phyloP scores from a whole-genome alignment of 768 basidiomycete genomes.

The Agaricus subrufescens region DNA sequence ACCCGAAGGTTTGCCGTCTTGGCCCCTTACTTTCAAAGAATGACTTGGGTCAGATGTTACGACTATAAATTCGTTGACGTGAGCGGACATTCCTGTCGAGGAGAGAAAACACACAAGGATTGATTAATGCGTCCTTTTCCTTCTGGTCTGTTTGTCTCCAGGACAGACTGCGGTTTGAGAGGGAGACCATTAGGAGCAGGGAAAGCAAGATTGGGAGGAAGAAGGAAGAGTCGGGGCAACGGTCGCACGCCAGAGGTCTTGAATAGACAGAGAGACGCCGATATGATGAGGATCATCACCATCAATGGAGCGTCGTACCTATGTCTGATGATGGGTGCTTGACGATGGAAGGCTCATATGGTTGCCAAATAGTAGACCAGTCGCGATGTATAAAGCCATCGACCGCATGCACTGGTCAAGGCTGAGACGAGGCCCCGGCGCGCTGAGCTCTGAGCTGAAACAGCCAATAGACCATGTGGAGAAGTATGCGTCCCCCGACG shows the following conservation, averaged over 20 bases:
- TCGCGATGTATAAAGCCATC: too few relatives aligned
- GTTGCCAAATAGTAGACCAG: too few relatives aligned
- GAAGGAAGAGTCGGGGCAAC: background rate
- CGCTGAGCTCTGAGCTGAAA: too few relatives aligned
- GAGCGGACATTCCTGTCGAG: background rate
- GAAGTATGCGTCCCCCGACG: too few relatives aligned
- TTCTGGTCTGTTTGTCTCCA: constrained; percentile 6
- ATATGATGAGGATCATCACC: constrained; percentile 7
- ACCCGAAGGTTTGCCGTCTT: background rate
- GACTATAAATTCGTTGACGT: background rate
- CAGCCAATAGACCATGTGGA: too few relatives aligned
- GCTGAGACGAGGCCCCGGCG: too few relatives aligned
- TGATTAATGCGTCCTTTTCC: background rate
- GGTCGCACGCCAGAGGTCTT: background rate
- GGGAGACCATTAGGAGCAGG: constrained; percentile 1
- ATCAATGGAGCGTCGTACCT: background rate
- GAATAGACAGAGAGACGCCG: background rate
- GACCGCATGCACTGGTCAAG: too few relatives aligned
- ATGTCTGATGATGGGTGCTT: too few relatives aligned
- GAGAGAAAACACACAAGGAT: background rate
- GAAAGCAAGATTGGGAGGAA: background rate
- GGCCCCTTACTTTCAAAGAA: constrained; percentile 1
- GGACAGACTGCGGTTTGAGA: background rate
- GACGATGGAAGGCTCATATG: too few relatives aligned
- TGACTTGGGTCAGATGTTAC: constrained; percentile 3